Base-by-base conservation (phyloP, 2,329 filamentous ascomycete species). In the Botrytis fragariae region DNA sequence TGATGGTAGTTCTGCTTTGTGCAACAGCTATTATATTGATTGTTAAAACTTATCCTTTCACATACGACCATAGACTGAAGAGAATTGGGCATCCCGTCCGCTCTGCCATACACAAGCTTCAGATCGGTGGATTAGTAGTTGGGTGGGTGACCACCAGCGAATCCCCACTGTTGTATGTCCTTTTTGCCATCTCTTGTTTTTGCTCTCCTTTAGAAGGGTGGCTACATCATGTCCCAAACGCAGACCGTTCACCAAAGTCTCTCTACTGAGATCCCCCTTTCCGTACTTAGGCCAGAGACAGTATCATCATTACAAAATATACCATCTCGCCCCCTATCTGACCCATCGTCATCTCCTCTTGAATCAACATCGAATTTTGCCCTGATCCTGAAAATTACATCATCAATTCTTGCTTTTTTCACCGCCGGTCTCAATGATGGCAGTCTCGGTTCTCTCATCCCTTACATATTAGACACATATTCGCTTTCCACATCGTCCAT, bases 361-460 rank as follows among this genome's bases (percentile, higher is more conserved):
- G 67, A 20, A 61, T 16, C 25, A 20, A 32, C 12, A 12, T 35
- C 25, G n/a, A 39, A 45, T 39, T 25, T 35, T 42, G 1, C n/a
- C 51, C 6, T 69, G 67, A 44, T 61, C 32, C 12, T 61, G 51
- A 90, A 88, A 78, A 80, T 91, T 3, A 71, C 86, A 54, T 87
- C 87, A 61, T 85, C 87, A 3, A 86, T 86, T 0, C 87, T 90
- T 75, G 89, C 88, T 0, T 92, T 91, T 82, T 90, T 92, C 77
- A 88, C 89, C 44, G 88, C 90, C 0, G 90, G 90, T 0, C 83
- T 88, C 65, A 92, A 91, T 73, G 90, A 92, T 78, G 90, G 90
- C 45, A 90, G 86, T 74, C 82, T 91, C 0, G 90, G 90, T 3
- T 85, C 90, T 1, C 76, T 92, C 22, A 86, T 91, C 1, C 90